phyloP scores from a whole-genome alignment of 2,329 filamentous ascomycete genomes.

The Juglanconis oblonga region DNA sequence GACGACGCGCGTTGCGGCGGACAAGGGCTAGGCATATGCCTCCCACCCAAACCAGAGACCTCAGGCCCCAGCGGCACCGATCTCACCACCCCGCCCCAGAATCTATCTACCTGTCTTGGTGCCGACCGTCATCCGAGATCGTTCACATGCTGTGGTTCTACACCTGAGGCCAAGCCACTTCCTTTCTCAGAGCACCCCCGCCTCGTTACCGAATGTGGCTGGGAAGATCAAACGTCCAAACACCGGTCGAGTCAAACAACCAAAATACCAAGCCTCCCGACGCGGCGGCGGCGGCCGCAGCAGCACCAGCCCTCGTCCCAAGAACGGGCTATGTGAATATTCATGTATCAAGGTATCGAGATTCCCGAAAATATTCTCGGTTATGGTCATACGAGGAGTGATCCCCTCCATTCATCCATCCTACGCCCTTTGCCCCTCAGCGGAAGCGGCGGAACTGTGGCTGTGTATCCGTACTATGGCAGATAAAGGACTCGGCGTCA shows the following conservation, averaged over 20 bases:
- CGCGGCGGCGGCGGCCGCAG: too few species aligned
- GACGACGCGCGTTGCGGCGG: too few species aligned
- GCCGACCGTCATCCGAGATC: too few species aligned
- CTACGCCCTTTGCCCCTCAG: not conserved
- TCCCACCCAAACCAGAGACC: too few species aligned
- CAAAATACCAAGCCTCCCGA: not conserved
- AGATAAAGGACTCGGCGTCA: too few species aligned
- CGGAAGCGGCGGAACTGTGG: not conserved
- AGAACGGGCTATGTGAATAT: not conserved
- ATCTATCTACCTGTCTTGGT: too few species aligned
- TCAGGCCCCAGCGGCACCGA: too few species aligned
- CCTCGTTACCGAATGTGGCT: not conserved
- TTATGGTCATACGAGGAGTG: not conserved
- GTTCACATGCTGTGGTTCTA: not conserved
- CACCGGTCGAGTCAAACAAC: not conserved
- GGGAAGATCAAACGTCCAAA: not conserved
- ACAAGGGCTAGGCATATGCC: too few species aligned
- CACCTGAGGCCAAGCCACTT: not conserved
- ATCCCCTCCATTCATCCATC: not conserved
- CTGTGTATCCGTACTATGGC: too few species aligned
- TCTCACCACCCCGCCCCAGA: too few species aligned
- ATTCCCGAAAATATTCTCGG: not conserved
- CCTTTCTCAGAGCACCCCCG: not conserved
- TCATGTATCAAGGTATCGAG: not conserved
- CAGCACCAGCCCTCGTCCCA: too few species aligned